Evolutionary conservation across 176 grass and related monocot genomes (phyloP).

Genomic region (Puccinellia tenuiflora): DNA sequence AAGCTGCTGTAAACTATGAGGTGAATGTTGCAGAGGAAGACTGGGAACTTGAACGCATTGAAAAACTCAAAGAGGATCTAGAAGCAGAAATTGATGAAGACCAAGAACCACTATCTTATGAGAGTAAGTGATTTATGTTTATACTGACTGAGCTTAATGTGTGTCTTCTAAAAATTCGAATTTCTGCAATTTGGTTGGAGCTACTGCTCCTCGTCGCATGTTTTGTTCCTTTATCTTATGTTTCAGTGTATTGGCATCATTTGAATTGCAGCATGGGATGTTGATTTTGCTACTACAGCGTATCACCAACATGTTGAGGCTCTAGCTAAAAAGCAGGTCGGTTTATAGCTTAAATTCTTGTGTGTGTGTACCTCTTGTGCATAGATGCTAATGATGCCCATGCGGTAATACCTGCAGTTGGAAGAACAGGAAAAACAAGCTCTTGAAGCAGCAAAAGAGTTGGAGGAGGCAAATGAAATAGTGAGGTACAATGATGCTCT

Average conservation of each 20-base stretch:
- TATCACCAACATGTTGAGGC: slow-evolving; percentile 96
- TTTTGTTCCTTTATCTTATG: not conserved
- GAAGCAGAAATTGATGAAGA: slow-evolving; percentile 99
- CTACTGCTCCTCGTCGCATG: not conserved
- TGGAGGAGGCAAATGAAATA: slow-evolving; percentile 57
- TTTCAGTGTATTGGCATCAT: slow-evolving; percentile 11
- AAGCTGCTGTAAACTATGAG: slow-evolving; percentile 60
- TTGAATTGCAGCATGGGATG: slow-evolving; percentile 86
- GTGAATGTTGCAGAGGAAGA: slow-evolving; percentile 82
- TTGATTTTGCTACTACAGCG: slow-evolving; percentile 88
- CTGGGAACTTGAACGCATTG: slow-evolving; percentile 98
- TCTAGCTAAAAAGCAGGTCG: slow-evolving; percentile 84
- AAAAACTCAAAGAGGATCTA: slow-evolving; percentile 95
- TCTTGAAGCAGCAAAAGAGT: slow-evolving; percentile 52
- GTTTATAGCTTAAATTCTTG: slow-evolving; percentile 25
- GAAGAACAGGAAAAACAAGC: slow-evolving; percentile 90
- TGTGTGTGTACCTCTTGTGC: not conserved
- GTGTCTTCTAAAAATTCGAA: not conserved
- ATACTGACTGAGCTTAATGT: not conserved
- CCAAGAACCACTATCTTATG: slow-evolving; percentile 89
- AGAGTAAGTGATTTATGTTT: slow-evolving; percentile 58
- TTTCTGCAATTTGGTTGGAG: not conserved
- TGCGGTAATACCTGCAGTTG: slow-evolving; percentile 53
- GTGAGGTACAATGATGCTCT: slow-evolving; percentile 45
- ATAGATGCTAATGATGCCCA: slow-evolving; percentile 1